Base-by-base conservation (phyloP, 2,329 filamentous ascomycete species). In the Cordyceps cateniannulata region DNA sequence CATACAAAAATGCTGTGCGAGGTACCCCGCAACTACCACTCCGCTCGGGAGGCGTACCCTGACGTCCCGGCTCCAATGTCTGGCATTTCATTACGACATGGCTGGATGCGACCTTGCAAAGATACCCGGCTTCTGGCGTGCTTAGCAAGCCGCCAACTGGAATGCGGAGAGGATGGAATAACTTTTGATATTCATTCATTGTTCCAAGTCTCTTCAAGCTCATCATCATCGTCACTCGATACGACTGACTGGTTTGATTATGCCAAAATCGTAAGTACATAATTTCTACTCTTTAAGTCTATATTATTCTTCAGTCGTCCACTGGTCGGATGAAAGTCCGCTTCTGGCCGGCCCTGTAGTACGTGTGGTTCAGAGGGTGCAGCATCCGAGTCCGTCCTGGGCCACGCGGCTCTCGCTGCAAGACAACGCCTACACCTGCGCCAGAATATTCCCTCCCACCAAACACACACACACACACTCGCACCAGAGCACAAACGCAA, bases 31-130 rank as follows among this genome's bases (percentile, higher is more conserved):
- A 5, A 16, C 8, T 3, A 27, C 18, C 38, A 7, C 20, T 40
- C 25, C 24, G 22, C 55, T 24, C 53, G 55, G 55, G 47, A 58
- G 55, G 32, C 32, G 55, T 58, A 58, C 55, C 55, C 55, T 50
- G 29, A 5, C 18, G 32, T 49, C 45, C 45, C 44, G 47, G 22
- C 44, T 14, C 54, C 51, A 42, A 14, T 42, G 35, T 18, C 9
- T 18, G n/a, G 10, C 42, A n/a, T 6, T 22, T 44, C 7, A 58
- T 58, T 58, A 42, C 45, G 45, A 49, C 55, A 58, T 58, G 16
- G 32, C 12, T 32, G 18, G 42, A 12, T 48, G 42, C 54, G 24
- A 57, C 32, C 22, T 24, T 48, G 54, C 27, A 38, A 29, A 57
- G 42, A 48, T 48, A 12, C 44, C 29, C 44, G 38, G 42, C 27